These are phyloP conservation scores for Crithidia thermophila DNA, from an alignment of 208 protist species.

Conservation along the genomic window DNA sequence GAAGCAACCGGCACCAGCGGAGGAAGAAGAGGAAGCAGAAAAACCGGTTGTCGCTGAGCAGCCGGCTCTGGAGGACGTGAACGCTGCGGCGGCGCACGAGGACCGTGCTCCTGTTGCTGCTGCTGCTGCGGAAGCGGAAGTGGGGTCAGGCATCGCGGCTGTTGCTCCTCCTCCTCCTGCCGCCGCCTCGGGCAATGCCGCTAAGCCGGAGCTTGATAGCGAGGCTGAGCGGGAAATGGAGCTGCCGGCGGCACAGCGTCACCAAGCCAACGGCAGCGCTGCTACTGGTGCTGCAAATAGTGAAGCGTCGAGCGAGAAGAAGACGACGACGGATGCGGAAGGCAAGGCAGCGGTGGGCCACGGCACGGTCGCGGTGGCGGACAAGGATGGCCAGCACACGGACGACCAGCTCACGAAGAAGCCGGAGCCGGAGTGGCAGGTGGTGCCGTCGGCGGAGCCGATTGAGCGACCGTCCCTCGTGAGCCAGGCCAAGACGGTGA, in stretches of 20 bases:
- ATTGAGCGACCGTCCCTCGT: constrained; percentile 33
- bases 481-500: constrained; percentile 36
- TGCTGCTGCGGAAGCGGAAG: not conserved
- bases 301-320: not conserved
- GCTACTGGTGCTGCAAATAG: no score
- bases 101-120: not conserved
- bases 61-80: not conserved
- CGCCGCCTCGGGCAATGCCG: not conserved
- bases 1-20: no score
- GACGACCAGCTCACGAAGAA: constrained; percentile 30
- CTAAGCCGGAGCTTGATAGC: not conserved
- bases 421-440: constrained; percentile 39
- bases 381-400: not conserved
- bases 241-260: constrained; percentile 9
- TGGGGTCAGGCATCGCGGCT: no score
- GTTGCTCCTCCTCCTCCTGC: no score
- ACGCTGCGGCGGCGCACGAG: not conserved
- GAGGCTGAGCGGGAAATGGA: constrained; percentile 15
- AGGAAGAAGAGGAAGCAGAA: no score
- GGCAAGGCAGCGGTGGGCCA: not conserved
- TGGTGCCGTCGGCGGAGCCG: constrained; percentile 20
- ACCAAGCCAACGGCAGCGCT: no score
- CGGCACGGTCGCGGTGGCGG: constrained; percentile 3
- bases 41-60: no score
- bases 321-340: not conserved